phyloP scores from a whole-genome alignment of 73 alveolate genomes.

The Paramecium caudatum region DNA sequence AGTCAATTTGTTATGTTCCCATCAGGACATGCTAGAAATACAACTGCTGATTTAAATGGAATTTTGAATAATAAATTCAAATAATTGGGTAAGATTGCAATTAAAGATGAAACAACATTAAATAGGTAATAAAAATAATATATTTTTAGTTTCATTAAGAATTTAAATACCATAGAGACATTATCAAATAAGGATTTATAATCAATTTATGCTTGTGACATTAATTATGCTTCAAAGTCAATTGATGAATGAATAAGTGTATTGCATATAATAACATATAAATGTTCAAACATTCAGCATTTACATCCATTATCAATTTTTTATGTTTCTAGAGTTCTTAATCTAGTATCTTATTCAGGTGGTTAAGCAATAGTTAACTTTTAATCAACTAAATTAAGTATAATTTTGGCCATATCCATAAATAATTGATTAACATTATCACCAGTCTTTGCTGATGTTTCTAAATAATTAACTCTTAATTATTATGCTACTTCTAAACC shows the following conservation, averaged over 20 bases:
- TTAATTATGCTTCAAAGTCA: slow-evolving; percentile 46
- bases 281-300: slow-evolving; percentile 31
- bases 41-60: slow-evolving; percentile 78
- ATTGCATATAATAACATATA: background rate
- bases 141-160: slow-evolving; percentile 6
- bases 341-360: slow-evolving; percentile 56
- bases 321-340: slow-evolving; percentile 28
- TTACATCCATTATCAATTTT: slow-evolving; percentile 9
- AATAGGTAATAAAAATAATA: no score
- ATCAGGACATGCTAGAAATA: slow-evolving; percentile 91
- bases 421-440: slow-evolving; percentile 66
- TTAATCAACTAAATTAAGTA: slow-evolving; percentile 40
- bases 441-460: slow-evolving; percentile 75
- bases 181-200: slow-evolving; percentile 26
- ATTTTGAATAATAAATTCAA: slow-evolving; percentile 82
- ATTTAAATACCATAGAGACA: background rate
- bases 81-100: slow-evolving; percentile 78
- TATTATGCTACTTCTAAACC: slow-evolving; percentile 30
- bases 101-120: no score
- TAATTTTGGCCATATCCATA: slow-evolving; percentile 57
- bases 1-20: slow-evolving; percentile 89
- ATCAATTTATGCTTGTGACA: slow-evolving; percentile 6
- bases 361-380: slow-evolving; percentile 13
- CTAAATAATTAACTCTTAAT: slow-evolving; percentile 62
- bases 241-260: slow-evolving; percentile 12